Evolutionary conservation across 225 moss, liverwort and hornwort genomes (phyloP).

Genomic region (Rhytidiadelphus loreus): DNA sequence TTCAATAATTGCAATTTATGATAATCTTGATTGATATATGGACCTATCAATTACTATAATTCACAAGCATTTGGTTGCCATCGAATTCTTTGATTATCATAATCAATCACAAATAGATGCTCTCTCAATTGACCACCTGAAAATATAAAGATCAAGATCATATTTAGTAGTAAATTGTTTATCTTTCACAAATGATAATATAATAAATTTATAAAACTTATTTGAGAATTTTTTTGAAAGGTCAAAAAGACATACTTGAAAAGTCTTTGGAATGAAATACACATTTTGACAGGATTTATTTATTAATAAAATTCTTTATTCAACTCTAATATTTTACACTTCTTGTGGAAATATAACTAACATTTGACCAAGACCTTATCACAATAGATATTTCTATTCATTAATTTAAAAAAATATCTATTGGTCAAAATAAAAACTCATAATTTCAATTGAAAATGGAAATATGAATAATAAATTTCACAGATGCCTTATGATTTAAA

Average conservation of each 20-base stretch:
- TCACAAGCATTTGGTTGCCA: background rate
- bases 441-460: background rate
- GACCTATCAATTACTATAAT: background rate
- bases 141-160: background rate
- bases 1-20: background rate
- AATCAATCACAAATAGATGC: background rate
- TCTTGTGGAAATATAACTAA: background rate
- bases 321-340: too few species aligned
- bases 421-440: background rate
- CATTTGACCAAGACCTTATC: rapidly evolving
- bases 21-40: background rate
- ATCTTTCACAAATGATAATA: background rate
- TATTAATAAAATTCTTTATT: too few species aligned
- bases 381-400: background rate
- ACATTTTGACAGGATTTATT: background rate
- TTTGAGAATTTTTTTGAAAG: too few species aligned
- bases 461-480: background rate
- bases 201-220: background rate
- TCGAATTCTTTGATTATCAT: background rate
- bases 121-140: background rate
- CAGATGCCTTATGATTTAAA: background rate
- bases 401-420: background rate
- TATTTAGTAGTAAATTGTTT: background rate
- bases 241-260: background rate
- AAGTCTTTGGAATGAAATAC: background rate